Base-by-base conservation (phyloP, 148 eudicot genomes). In the Chenopodium album region DNA sequence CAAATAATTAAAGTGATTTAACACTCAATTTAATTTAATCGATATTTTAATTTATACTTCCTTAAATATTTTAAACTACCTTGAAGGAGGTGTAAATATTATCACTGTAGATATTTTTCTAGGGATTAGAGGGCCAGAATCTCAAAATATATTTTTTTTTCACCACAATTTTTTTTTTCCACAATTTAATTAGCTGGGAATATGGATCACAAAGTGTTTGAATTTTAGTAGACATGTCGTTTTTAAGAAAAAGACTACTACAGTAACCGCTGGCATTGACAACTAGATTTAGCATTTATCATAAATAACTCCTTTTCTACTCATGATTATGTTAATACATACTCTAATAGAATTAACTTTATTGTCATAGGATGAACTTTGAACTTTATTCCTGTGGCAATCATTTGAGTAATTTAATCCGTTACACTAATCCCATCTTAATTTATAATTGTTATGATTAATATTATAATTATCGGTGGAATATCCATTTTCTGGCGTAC, bases 401-500 rank as follows among this genome's bases (percentile, higher is more conserved):
- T 46, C 31, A 46, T 23, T 73, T 20, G 56, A 73, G 48, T 73
- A 8, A 46, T 73, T 73, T 71, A 71, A 71, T 73, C 19, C 26
- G 59, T 73, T 73, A 46, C 56, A n/a, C 60, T n/a, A 73, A 48
- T 47, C 76, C 59, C 76, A n/a, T 73, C 60, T 71, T 20, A 37
- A 20, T 34, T 5, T 7, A 62, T 20, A 14, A 31, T 31, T 31
- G 0, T 12, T 67, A 71, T 37, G 5, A 71, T 34, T 17, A 22
- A 9, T 41, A 37, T 46, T 47, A 67, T 26, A 23, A 47, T 46
- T 46, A 73, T 48, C 19, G 29, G 14, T 56, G 28, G 67, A 77
- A 77, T 77, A 77, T 77, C 69, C 79, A 77, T 77, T 34, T 64
- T 16, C 59, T 26, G n/a, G 71, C 76, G 76, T 48, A 73, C 26